A percentile compares a stretch with the other conserved stretches of the same genome.
Conservation (phyloP, 2,329 filamentous ascomycete genomes). For the Neonectria faginata region DNA sequence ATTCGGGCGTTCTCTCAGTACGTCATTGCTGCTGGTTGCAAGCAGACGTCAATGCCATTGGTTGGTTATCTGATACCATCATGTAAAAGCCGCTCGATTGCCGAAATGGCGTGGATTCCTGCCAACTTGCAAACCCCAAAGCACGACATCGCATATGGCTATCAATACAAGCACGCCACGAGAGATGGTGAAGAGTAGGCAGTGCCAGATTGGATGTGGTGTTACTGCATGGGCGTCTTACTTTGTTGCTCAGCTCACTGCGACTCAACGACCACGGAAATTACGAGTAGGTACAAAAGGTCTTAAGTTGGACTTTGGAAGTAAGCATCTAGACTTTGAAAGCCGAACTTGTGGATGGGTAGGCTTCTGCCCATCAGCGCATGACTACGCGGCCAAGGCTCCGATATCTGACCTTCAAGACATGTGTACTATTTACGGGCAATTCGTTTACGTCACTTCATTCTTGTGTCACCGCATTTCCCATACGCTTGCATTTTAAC, state of each 20-base stretch:
- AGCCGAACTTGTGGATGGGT: not conserved
- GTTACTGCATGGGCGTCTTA: not conserved
- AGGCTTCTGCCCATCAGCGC: not conserved
- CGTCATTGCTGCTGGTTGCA: not conserved
- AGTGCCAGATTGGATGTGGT: not conserved
- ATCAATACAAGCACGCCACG: not conserved
- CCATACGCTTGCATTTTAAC: not conserved
- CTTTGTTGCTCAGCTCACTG: not conserved
- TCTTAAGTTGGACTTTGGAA: not conserved
- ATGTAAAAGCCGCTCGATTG: not conserved
- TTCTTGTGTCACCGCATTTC: not conserved
- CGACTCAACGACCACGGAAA: not conserved
- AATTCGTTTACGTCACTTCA: not conserved
- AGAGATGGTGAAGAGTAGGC: not conserved
- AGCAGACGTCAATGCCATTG: not conserved
- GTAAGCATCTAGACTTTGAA: not conserved
- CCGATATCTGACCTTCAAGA: not conserved
- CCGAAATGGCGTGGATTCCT: not conserved
- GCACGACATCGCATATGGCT: too few relatives aligned
- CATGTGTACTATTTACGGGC: not conserved
- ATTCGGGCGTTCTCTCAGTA: too few relatives aligned
- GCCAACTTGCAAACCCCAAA: not conserved
- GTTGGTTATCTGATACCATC: not conserved
- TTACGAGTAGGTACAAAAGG: not conserved
- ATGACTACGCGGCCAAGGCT: not conserved